A percentile compares a stretch with the other conserved stretches of the same genome.
These are phyloP conservation scores for Tripterygium wilfordii DNA, from an alignment of 177 flowering plant species.

Conservation along the genomic window DNA sequence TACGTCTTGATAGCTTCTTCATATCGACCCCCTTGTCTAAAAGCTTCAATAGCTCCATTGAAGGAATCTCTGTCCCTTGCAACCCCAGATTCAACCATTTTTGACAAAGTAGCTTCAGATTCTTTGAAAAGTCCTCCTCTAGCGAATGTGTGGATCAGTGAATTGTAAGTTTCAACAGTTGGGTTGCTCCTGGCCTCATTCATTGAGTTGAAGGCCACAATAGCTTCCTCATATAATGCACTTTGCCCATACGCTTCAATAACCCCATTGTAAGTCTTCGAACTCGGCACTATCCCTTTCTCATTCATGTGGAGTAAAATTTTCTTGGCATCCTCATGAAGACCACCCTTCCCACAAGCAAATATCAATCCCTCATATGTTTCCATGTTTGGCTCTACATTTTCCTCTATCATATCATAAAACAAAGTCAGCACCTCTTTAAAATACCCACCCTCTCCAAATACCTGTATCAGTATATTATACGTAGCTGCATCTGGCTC, in stretches of 20 bases:
- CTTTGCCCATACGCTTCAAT: conserved; percentile 93
- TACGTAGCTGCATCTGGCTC: conserved; percentile 88
- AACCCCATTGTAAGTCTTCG: conserved; percentile 76
- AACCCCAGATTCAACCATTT: conserved; percentile 66
- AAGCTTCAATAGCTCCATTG: conserved; percentile 81
- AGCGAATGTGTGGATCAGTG: conserved; percentile 62
- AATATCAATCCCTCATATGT: conserved; percentile 81
- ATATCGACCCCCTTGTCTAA: conserved; percentile 77
- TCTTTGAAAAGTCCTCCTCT: conserved; percentile 87
- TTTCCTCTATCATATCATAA: conserved; percentile 95
- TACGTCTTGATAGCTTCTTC: conserved; percentile 81
- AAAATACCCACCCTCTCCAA: conserved; percentile 92
- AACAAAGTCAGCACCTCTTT: conserved; percentile 96
- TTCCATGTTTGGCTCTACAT: conserved; percentile 90
- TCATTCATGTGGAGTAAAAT: conserved; percentile 69
- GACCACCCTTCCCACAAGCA: conserved; percentile 97
- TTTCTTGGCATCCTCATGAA: conserved; percentile 70
- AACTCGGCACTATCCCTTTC: conserved; percentile 71
- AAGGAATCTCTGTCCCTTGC: conserved; percentile 50
- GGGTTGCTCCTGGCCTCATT: conserved; percentile 75
- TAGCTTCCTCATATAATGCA: conserved; percentile 84
- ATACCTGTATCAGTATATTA: conserved; percentile 77
- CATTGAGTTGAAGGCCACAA: conserved; percentile 90
- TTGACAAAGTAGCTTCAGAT: conserved; percentile 47
- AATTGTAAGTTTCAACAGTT: conserved; percentile 67